Evolutionary conservation across 1,139 yeast species (phyloP).

Genomic region (Nakaseomyces glabratus): DNA sequence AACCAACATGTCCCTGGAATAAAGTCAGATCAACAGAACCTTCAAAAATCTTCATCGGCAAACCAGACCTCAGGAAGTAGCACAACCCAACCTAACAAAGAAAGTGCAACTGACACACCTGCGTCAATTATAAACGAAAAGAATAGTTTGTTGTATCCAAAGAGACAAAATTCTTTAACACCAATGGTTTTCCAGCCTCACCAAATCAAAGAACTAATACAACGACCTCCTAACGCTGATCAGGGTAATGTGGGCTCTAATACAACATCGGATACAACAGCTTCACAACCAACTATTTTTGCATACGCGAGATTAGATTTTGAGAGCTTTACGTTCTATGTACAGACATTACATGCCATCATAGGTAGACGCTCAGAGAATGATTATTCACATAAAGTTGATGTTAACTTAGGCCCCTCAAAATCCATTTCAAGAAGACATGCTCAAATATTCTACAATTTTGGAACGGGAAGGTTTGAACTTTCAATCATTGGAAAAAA

Average conservation of each 20-base stretch:
- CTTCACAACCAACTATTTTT: conserved; percentile 56
- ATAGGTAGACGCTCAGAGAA: conserved; percentile 83
- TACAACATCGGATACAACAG: too few relatives aligned
- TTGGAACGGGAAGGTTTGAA: conserved; percentile 89
- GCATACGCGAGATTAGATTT: conserved; percentile 94
- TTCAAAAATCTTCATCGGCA: too few relatives aligned
- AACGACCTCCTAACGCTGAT: too few relatives aligned
- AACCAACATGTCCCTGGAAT: too few relatives aligned
- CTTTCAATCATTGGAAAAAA: conserved; percentile 83
- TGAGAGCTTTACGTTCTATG: conserved; percentile 86
- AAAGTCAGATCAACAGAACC: too few relatives aligned
- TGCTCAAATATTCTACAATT: conserved; percentile 90
- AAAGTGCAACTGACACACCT: conserved; percentile 12
- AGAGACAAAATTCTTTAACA: conserved; percentile 25
- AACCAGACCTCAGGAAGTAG: too few relatives aligned
- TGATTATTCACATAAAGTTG: conserved; percentile 54
- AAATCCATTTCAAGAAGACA: conserved; percentile 89
- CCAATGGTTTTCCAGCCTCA: conserved; percentile 26
- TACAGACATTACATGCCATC: conserved; percentile 88
- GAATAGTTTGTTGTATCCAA: conserved; percentile 15
- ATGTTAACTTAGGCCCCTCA: conserved; percentile 83
- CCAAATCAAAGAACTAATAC: conserved; percentile 12
- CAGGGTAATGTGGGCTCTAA: background rate
- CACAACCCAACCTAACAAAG: too few relatives aligned
- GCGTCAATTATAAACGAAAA: conserved; percentile 23